Percentiles rank a stretch among this genome's conserved stretches.
Evolutionary conservation across 495 filamentous ascomycete species (phyloP).

Genomic region (Penicillium chermesinum): DNA sequence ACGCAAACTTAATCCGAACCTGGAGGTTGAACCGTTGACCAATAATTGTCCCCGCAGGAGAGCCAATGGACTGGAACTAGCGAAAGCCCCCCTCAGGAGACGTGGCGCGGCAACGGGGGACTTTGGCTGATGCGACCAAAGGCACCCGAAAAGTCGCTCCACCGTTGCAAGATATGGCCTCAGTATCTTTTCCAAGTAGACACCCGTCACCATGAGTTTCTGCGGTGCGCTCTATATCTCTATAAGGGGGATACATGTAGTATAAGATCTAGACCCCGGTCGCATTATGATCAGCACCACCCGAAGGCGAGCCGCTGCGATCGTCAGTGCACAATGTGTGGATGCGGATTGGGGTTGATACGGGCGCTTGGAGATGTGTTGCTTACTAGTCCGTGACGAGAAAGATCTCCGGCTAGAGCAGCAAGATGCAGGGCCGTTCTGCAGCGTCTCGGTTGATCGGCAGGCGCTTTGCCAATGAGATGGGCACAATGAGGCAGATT

Average conservation of each 20-base stretch:
- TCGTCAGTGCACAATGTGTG: conserved; percentile 8
- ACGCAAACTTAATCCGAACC: not conserved
- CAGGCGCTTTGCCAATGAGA: not conserved
- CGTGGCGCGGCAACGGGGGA: not conserved
- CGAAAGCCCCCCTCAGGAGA: not conserved
- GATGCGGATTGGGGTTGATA: not conserved
- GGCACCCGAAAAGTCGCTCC: too few relatives aligned
- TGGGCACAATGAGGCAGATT: too few relatives aligned
- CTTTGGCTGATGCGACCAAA: too few relatives aligned
- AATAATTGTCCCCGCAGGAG: not conserved
- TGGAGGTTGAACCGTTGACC: not conserved
- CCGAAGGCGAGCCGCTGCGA: conserved; percentile 1
- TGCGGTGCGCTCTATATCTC: not conserved
- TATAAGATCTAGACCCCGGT: conserved; percentile 10
- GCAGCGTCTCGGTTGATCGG: conserved; percentile 2
- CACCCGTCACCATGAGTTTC: not conserved
- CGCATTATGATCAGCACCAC: conserved; percentile 13
- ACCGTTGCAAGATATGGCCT: too few relatives aligned
- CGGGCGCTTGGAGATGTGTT: not conserved
- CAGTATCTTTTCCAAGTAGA: not conserved
- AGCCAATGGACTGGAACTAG: not conserved
- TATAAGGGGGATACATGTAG: not conserved
- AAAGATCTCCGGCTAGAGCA: conserved; percentile 1
- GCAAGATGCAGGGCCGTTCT: not conserved
- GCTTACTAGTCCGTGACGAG: conserved; percentile 1